phyloP scores from a whole-genome alignment of 495 filamentous ascomycete species.

The Opeltia flavorubescens region DNA sequence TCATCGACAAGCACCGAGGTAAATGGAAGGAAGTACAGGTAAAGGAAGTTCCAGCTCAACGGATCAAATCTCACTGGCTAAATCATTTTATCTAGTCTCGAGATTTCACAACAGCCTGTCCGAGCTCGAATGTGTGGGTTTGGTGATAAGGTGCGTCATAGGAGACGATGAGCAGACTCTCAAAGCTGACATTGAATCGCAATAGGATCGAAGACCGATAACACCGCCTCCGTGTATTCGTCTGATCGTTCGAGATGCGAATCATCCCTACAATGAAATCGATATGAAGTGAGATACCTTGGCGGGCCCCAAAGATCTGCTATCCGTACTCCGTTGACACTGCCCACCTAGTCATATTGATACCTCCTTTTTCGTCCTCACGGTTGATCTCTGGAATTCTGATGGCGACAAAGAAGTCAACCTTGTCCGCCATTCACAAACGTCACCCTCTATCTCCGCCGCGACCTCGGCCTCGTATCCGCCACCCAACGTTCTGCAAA shows the following conservation, averaged over 20 bases:
- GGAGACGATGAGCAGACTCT: not conserved
- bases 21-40: slow-evolving; percentile 15
- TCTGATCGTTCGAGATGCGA: slow-evolving; percentile 65
- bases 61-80: not conserved
- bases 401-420: slow-evolving; percentile 84
- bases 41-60: not conserved
- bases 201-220: slow-evolving; percentile 84
- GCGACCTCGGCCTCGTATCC: slow-evolving; percentile 69
- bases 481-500: slow-evolving; percentile 26
- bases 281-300: slow-evolving; percentile 60
- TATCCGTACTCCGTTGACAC: not conserved
- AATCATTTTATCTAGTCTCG: slow-evolving; percentile 26
- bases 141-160: slow-evolving; percentile 72
- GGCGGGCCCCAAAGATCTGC: not conserved
- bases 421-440: slow-evolving; percentile 75
- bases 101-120: slow-evolving; percentile 82
- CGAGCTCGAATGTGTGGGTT: slow-evolving; percentile 98
- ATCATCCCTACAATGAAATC: slow-evolving; percentile 63
- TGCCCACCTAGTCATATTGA: slow-evolving; percentile 49
- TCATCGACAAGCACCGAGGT: slow-evolving; percentile 5
- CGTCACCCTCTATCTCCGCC: slow-evolving; percentile 78
- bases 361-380: slow-evolving; percentile 80
- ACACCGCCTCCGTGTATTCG: slow-evolving; percentile 89
- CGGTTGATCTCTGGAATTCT: slow-evolving; percentile 82
- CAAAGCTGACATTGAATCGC: slow-evolving; percentile 13